Evolutionary conservation across 2,329 filamentous ascomycete species (phyloP), one percentile per base, ranked within the genome.

Genomic region (Fusarium sambucinum): DNA sequence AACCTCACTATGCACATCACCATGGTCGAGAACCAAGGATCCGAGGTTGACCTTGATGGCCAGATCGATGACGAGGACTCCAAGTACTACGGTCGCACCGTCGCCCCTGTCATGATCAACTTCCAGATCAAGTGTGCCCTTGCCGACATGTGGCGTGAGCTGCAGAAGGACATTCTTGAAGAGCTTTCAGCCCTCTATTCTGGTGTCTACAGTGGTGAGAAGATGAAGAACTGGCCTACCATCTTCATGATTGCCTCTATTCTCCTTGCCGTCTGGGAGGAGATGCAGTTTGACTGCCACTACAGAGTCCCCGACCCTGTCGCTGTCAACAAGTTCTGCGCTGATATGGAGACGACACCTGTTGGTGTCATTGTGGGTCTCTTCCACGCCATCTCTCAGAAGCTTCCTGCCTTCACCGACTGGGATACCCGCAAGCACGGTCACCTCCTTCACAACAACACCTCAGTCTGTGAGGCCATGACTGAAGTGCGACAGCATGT

Each of bases 211-310:
- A 96, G 92, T 74, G 95, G 95, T 62, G 95, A 97, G 80, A 95
- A 96, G 80, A 88, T 97, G 73, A 97, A 97, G 89, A 97, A 97
- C 83, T 98, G 95, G 95, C 95, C 95, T 3, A 97, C 94, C 48
- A 98, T 98, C 78, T 98, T 97, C 86, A 96, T 98, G 88, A 86
- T 97, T 57, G 95, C 94, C 12, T 94, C 93, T 6, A 96, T 98
- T 68, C 88, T 98, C 33, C 86, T 98, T 47, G 93, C 93, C 13
- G 93, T 98, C 21, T 98, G 95, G 95, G 95, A 98, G 80, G 92
- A 97, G 86, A 97, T 98, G 89, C 94, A 98, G 80, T 98, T 97
- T 77, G 95, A 98, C 82, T 96, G 92, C 85, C 93, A 97, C 82
- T 98, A 97, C 86, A 92, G 95, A 53, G 90, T 96, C 5, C 93